phyloP scores from a whole-genome alignment of 2,329 filamentous ascomycete genomes.

The Fusarium euwallaceae region DNA sequence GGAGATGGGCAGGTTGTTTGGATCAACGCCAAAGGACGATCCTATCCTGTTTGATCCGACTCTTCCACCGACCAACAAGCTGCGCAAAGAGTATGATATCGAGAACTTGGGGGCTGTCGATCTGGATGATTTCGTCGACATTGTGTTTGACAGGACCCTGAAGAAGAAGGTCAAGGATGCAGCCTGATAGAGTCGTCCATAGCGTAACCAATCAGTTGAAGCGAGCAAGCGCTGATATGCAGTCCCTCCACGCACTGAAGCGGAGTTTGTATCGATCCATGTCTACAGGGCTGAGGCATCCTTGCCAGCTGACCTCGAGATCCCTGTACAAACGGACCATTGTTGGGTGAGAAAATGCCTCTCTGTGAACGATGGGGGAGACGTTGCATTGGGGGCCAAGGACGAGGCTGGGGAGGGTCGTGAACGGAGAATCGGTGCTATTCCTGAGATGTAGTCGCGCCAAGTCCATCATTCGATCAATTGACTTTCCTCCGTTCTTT shows the following conservation, averaged over 20 bases:
- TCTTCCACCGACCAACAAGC: neutral
- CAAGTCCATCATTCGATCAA: neutral
- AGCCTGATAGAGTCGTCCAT: neutral
- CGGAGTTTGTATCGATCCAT: neutral
- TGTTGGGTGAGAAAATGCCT: neutral
- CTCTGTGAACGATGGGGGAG: neutral
- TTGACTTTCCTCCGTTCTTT: neutral
- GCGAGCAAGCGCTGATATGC: neutral
- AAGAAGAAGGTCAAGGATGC: neutral
- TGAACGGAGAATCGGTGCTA: neutral
- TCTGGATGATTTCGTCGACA: neutral
- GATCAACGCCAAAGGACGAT: constrained; percentile 31
- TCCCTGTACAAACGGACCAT: neutral
- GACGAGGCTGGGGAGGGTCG: neutral
- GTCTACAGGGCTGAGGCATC: neutral
- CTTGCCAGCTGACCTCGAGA: neutral
- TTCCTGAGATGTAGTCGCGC: neutral
- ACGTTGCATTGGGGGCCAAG: neutral
- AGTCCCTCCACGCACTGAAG: neutral
- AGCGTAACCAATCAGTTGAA: neutral
- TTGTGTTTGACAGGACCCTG: neutral
- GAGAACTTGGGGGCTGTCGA: neutral
- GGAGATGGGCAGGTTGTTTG: constrained; percentile 45
- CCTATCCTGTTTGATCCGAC: constrained; percentile 8
- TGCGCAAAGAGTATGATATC: neutral